Base-by-base conservation (phyloP, 805 yeast genomes). In the Candida schatavii region DNA sequence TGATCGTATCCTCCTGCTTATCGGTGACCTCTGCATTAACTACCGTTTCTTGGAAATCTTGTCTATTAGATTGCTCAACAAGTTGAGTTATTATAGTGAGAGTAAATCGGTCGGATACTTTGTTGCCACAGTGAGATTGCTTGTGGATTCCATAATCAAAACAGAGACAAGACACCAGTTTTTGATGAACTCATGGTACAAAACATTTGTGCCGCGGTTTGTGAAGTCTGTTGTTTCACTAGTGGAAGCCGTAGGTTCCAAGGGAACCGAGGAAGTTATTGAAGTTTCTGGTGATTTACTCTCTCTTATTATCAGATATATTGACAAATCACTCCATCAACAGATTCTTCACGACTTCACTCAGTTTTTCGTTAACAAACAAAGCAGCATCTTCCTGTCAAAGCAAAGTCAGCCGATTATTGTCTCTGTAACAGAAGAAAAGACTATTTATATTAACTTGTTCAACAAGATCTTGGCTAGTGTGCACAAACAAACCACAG, bases 381-480 rank as follows among this genome's bases (percentile, higher is more conserved):
- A 42, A 9, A 5, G 5, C 5, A 31, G 40, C 46, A 33, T 47
- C 35, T 17, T 18, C 53, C 27, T 7, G 11, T 11, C 27, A 7
- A 23, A 23, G 11, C 3, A 48, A 56, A 19, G 40, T 71, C 1
- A 37, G 11, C 20, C 20, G 15, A n/a, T 22, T 14, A 14, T 31
- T 5, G 35, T 14, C 5, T 31, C 35, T 6, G 6, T 31, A 17
- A 13, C 62, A 2, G 50, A 49, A 2, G 29, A 27, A 0, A 62
- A 73, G 3, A 52, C 57, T 5, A 59, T 66, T 14, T 53, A 68
- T 14, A 62, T 78, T 17, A 59, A 69, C 1, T 44, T 71, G 23
- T 65, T 72, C 46, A 66, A 65, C 28, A 78, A 76, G 46, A 51
- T 81, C 1, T 38, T 83, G 7, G 70, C 83, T 3, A 77, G 75